A percentile compares a stretch with the other conserved stretches of the same genome.
Conservation (phyloP, 2,329 filamentous ascomycete species). For the Aspergillus calidoustus region DNA sequence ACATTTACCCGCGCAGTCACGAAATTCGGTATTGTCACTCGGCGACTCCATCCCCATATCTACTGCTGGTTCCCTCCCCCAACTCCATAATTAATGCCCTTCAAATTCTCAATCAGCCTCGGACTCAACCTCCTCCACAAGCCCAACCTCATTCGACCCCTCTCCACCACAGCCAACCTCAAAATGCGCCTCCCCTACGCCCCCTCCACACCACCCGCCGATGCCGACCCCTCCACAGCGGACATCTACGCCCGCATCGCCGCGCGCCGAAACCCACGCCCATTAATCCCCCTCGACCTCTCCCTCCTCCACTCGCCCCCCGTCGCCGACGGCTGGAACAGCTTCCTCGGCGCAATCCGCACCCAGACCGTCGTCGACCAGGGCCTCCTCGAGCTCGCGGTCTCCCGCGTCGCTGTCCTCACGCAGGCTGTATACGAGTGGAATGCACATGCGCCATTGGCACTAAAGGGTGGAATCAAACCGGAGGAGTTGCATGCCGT, state of each 20-base stretch:
- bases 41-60: neutral
- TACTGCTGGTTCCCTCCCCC: neutral
- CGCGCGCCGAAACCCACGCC: constrained; percentile 69
- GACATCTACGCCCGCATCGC: constrained; percentile 66
- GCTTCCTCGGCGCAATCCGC: constrained; percentile 60
- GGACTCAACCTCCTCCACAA: neutral
- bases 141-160: neutral
- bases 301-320: constrained; percentile 74
- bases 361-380: constrained; percentile 54
- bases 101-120: neutral
- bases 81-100: neutral
- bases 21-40: neutral
- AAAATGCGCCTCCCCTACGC: constrained; percentile 45
- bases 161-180: neutral
- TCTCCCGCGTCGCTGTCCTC: constrained; percentile 78
- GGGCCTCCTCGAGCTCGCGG: constrained; percentile 72
- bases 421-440: constrained; percentile 86
- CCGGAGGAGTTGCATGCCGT: constrained; percentile 55
- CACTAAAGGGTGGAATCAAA: constrained; percentile 42
- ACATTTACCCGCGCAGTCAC: constrained; percentile 19
- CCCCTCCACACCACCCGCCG: constrained; percentile 28
- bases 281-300: constrained; percentile 75
- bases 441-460: constrained; percentile 75
- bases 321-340: constrained; percentile 73
- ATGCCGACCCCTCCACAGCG: constrained; percentile 33